phyloP scores from a whole-genome alignment of 441 rosid species.

The Viola pubescens region DNA sequence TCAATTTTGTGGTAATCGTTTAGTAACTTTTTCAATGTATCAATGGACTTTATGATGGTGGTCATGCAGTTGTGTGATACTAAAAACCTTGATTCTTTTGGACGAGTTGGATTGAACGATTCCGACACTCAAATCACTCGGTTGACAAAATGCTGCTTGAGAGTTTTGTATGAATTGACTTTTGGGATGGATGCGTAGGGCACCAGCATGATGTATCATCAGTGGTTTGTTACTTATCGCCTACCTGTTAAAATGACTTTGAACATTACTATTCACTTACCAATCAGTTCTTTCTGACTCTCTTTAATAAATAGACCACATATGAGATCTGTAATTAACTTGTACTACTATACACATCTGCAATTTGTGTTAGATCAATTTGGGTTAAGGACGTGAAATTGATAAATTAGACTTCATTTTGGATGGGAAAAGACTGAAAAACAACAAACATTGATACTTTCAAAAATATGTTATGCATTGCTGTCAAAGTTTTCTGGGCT shows the following conservation, averaged over 20 bases:
- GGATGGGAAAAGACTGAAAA: not conserved
- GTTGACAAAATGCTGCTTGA: conserved; percentile 17
- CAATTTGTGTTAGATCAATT: conserved; percentile 3
- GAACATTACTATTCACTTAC: conserved; percentile 1
- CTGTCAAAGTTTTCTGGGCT: too few species aligned
- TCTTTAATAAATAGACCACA: not conserved
- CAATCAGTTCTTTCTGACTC: not conserved
- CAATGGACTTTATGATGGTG: conserved; percentile 6
- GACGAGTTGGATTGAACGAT: conserved; percentile 19
- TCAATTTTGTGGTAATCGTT: not conserved
- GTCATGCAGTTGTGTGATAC: conserved; percentile 1
- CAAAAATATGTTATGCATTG: too few species aligned
- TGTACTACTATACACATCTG: not conserved
- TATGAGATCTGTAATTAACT: not conserved
- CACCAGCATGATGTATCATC: conserved; percentile 20
- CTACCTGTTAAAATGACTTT: conserved; percentile 10
- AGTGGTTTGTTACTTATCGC: conserved; percentile 29
- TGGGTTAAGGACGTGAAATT: not conserved
- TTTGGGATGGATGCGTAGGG: conserved; percentile 17
- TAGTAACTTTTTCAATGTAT: conserved; percentile 9
- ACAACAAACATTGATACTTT: not conserved
- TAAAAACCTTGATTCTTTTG: conserved; percentile 21
- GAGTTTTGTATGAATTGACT: conserved; percentile 13
- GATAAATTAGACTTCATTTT: not conserved
- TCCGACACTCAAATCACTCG: not conserved